Evolutionary conservation across 352 stramenopile species (phyloP), one percentile per base, ranked within the genome.

Genomic region (Pythium insidiosum): DNA sequence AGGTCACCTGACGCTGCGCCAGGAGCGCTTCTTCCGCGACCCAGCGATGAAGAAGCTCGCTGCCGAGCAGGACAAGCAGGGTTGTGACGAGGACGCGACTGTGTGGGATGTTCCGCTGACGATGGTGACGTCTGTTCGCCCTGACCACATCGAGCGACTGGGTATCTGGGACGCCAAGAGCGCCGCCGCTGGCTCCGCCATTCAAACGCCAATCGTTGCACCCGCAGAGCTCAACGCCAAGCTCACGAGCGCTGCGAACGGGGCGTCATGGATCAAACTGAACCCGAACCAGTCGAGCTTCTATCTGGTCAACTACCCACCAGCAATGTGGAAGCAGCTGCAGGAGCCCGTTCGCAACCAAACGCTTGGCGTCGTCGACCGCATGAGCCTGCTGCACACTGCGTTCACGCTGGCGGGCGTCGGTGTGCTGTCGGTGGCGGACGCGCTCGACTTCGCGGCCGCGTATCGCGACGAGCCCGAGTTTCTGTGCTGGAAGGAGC

Each of bases 211-310:
- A 2, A 35, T 88, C 18, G 45, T 52, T 2, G 84, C 95, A 37
- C 73, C 84, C 33, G 71, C 82, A n/a, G 72, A 92, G 11, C 89
- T 97, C 66, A 81, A 85, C 35, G 58, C 77, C 40, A 73, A 91
- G 38, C 80, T 94, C 13, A 63, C 84, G 38, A 73, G 43, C 12
- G 53, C 86, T 15, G 60, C 85, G 37, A 50, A 58, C 19, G 33
- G 28, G 13, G 52, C 62, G 15, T 65, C 67, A 18, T 98, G 88
- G 88, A 75, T 99, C 44, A 98, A 98, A 66, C 68, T 98, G 11
- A 99, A 99, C 72, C 84, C 84, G 13, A 83, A 84, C 48, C 94
- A 98, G 53, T 73, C 96, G 46, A 87, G 94, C 23, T 96, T 95
- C 28, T 96, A 97, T 67, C 68, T 97, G 16, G 90, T 97, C n/a